A percentile compares a stretch with the other conserved stretches of the same genome.
phyloP scores from a whole-genome alignment of 2,329 filamentous ascomycete genomes.

The Penicillium sclerotiorum region DNA sequence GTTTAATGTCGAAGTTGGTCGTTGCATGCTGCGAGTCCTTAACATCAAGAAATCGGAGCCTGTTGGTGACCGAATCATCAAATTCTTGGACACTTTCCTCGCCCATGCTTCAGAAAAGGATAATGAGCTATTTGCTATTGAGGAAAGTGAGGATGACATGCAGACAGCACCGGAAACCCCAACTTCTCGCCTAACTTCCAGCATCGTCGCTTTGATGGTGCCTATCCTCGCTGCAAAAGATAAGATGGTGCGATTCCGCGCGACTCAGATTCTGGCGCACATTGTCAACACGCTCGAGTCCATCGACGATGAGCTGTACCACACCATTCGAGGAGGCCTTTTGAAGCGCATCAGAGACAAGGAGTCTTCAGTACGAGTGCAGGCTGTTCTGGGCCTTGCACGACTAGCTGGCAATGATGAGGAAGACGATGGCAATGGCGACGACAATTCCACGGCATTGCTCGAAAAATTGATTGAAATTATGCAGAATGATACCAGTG shows the following conservation, averaged over 20 bases:
- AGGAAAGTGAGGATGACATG: slow-evolving; percentile 68
- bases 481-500: slow-evolving; percentile 89
- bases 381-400: slow-evolving; percentile 88
- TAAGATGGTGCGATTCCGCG: slow-evolving; percentile 85
- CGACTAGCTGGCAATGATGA: slow-evolving; percentile 75
- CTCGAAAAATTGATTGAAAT: slow-evolving; percentile 83
- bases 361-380: slow-evolving; percentile 86
- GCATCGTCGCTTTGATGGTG: slow-evolving; percentile 72
- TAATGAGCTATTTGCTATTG: slow-evolving; percentile 64
- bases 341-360: slow-evolving; percentile 90
- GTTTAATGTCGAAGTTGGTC: slow-evolving; percentile 82
- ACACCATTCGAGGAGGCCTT: slow-evolving; percentile 75
- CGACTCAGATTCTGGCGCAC: slow-evolving; percentile 86
- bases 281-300: slow-evolving; percentile 90
- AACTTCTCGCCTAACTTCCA: slow-evolving; percentile 73
- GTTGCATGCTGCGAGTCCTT: slow-evolving; percentile 80
- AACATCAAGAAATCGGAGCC: slow-evolving; percentile 88
- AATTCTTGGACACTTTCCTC: slow-evolving; percentile 86
- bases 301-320: slow-evolving; percentile 89
- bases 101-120: slow-evolving; percentile 69
- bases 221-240: slow-evolving; percentile 84
- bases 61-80: slow-evolving; percentile 80
- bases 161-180: slow-evolving; percentile 79
- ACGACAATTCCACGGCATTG: slow-evolving; percentile 66
- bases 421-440: slow-evolving; percentile 66